Conservation (phyloP, 148 eudicot genomes). For the Bassia scoparia region DNA sequence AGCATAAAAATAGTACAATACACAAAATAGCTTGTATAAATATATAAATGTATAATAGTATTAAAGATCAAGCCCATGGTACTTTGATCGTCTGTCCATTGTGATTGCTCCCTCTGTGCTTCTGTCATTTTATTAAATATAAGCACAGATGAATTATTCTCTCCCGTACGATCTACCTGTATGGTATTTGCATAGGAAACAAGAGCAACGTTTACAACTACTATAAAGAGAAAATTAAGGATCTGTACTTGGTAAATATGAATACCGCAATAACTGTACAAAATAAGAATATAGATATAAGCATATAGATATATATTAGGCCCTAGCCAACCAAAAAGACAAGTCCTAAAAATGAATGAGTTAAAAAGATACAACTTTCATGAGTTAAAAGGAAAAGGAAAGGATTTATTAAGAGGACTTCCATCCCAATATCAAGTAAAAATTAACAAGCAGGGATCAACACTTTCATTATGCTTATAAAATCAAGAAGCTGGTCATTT, state of each 20-base stretch:
- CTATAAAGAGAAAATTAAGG: not conserved
- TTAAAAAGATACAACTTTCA: not conserved
- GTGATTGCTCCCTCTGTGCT: constrained; percentile 55
- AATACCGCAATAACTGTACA: too few species aligned
- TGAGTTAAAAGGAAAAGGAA: too few species aligned
- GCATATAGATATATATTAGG: not conserved
- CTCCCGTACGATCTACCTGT: constrained; percentile 64
- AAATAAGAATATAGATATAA: too few species aligned
- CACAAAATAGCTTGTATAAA: too few species aligned
- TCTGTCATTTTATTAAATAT: constrained; percentile 67
- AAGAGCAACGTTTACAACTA: constrained; percentile 8
- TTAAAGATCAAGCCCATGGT: constrained; percentile 55
- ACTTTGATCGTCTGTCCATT: constrained; percentile 78
- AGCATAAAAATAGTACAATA: too few species aligned
- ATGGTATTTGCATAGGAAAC: not conserved
- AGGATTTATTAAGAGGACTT: not conserved
- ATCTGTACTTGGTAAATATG: too few species aligned
- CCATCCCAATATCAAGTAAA: not conserved
- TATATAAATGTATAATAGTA: too few species aligned
- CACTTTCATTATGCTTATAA: not conserved
- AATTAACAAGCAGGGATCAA: not conserved
- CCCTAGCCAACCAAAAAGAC: constrained; percentile 3
- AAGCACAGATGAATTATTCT: constrained; percentile 41
- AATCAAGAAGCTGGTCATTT: not conserved
- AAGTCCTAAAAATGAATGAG: not conserved